Base-by-base conservation (phyloP, 2,329 filamentous ascomycete species). In the Aspergillus sp. region DNA sequence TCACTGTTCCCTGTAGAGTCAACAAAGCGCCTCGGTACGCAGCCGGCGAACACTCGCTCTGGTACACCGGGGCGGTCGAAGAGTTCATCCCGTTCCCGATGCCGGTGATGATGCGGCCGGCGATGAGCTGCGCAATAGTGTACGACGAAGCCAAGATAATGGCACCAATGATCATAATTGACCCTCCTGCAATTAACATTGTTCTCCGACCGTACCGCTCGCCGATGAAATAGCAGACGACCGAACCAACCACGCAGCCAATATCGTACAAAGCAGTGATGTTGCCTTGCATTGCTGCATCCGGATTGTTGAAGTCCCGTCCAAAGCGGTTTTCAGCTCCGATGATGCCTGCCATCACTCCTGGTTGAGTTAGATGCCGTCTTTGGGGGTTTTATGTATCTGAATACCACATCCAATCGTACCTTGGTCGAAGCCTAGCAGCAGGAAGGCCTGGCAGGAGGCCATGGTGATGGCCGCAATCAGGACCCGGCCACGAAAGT, bases 371-470 rank as follows among this genome's bases (percentile, higher is more conserved):
- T 14, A 56, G 35, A 2, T 22, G 22, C 5, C 33, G 24, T 24
- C 22, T 9, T 40, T 2, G 11, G 11, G 4, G 2, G 4, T 2
- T 14, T 3, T 5, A 7, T 7, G 22, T 22, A 22, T 22, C 22
- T 22, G 22, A 2, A 14, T 19, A 13, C 22, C 16, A 17, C 2
- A 4, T 14, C 2, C 14, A 10, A n/a, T 44, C 19, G 11, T 26
- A 59, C 76, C 77, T 60, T 80, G 78, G 54, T 81, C 76, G 59
- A 79, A 81, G 8, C 78, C 78, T 1, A 71, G 59, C 4, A 72
- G 57, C 4, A 70, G 53, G 17, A 70, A 70, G 7, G 63, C 76
- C 59, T 71, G 76, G 47, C 56, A 79, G 55, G 54, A 78, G 58
- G 47, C 75, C 51, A 45, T 72, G 60, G 54, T 70, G 46, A 69